phyloP scores from a whole-genome alignment of 768 basidiomycete genomes.

The Lactifluus piperatus region DNA sequence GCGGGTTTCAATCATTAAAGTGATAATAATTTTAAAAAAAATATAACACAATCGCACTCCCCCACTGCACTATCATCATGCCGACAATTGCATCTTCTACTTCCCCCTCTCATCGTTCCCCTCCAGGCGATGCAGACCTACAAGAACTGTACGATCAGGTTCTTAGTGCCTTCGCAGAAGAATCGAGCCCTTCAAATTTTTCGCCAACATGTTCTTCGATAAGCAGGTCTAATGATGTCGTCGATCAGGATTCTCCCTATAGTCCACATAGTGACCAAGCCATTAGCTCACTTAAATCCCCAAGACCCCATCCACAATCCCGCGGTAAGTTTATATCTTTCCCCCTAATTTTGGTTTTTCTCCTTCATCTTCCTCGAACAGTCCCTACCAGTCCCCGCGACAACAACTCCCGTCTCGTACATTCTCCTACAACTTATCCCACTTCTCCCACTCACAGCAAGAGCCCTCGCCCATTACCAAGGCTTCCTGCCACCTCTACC shows the following conservation, averaged over 20 bases:
- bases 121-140: constrained; percentile 60
- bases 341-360: neutral
- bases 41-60: too few species aligned
- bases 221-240: constrained; percentile 3
- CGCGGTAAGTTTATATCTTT: neutral
- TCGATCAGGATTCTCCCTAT: constrained; percentile 19
- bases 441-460: constrained; percentile 17
- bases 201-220: constrained; percentile 9
- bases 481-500: constrained; percentile 13
- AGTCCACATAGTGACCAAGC: constrained; percentile 20
- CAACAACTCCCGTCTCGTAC: constrained; percentile 9
- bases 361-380: neutral
- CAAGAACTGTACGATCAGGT: constrained; percentile 71
- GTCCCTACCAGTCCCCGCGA: constrained; percentile 16
- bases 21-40: too few species aligned
- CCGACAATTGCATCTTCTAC: constrained; percentile 10
- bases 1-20: too few species aligned
- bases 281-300: neutral
- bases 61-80: constrained; percentile 15
- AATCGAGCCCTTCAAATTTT: constrained; percentile 28
- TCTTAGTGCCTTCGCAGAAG: constrained; percentile 56
- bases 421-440: constrained; percentile 12
- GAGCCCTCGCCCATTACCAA: constrained; percentile 18
- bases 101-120: constrained; percentile 21
- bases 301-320: neutral